Conservation (phyloP, 345 rosid genomes). For the Rhizophora apiculata region DNA sequence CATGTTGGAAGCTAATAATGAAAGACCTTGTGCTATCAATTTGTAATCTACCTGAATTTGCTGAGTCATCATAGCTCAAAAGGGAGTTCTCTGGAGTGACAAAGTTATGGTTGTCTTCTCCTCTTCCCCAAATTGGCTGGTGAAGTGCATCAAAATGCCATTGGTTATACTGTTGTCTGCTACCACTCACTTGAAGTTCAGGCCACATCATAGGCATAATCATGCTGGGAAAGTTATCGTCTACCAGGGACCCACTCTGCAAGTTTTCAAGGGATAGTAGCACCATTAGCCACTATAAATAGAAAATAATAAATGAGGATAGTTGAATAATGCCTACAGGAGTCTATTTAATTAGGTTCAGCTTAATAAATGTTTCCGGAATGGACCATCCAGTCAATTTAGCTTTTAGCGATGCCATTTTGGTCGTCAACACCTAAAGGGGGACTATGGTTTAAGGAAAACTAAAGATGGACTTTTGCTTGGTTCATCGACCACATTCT, state of each 20-base stretch:
- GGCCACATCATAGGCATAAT: constrained; percentile 66
- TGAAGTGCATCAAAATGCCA: constrained; percentile 57
- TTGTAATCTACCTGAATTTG: constrained; percentile 54
- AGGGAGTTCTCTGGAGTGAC: constrained; percentile 52
- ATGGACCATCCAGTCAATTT: no score
- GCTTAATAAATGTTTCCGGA: no score
- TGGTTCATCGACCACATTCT: not conserved
- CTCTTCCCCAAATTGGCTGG: constrained; percentile 70
- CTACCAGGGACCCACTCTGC: constrained; percentile 65
- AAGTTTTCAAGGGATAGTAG: constrained; percentile 6
- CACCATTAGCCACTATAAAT: not conserved
- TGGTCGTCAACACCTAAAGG: no score
- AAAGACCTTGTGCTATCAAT: not conserved
- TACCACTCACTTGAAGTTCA: constrained; percentile 48
- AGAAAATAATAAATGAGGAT: not conserved
- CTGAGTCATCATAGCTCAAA: constrained; percentile 60
- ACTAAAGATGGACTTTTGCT: not conserved
- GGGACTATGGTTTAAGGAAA: not conserved
- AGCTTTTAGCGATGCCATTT: no score
- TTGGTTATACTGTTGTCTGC: constrained; percentile 62
- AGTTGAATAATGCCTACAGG: no score
- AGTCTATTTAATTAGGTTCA: no score
- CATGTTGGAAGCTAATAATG: not conserved
- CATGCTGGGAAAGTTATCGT: constrained; percentile 55
- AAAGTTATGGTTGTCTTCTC: constrained; percentile 52